phyloP scores from a whole-genome alignment of 805 yeast genomes.

The Yarrowia osloensis region DNA sequence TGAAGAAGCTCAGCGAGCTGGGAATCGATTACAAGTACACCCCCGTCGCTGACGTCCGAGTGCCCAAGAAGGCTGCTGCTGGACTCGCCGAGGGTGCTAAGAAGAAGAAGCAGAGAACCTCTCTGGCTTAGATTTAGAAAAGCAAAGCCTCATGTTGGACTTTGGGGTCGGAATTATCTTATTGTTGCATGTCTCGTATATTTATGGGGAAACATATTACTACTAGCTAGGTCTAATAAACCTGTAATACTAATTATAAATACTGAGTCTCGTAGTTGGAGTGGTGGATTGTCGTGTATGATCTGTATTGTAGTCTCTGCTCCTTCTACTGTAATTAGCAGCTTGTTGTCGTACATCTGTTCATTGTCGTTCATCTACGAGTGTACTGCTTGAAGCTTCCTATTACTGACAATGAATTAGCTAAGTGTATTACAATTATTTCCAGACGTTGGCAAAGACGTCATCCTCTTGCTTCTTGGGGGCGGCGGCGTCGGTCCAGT shows the following conservation, averaged over 20 bases:
- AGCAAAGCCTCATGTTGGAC: background rate
- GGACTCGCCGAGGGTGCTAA: slow-evolving; percentile 28
- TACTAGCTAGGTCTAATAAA: slow-evolving; percentile 27
- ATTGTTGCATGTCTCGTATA: slow-evolving; percentile 29
- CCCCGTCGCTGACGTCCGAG: slow-evolving; percentile 15
- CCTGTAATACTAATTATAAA: slow-evolving; percentile 1
- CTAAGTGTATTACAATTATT: slow-evolving; percentile 33
- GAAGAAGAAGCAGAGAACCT: slow-evolving; percentile 33
- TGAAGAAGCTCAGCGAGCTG: slow-evolving; percentile 52
- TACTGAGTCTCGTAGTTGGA: background rate
- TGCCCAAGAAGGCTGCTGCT: slow-evolving; percentile 31
- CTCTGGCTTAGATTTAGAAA: slow-evolving; percentile 13
- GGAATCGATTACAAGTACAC: slow-evolving; percentile 56
- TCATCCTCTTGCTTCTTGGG: slow-evolving; percentile 41
- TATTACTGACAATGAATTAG: too few species aligned
- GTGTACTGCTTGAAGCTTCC: too few species aligned
- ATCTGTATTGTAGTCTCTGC: too few species aligned
- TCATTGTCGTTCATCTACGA: too few species aligned
- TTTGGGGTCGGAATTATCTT: slow-evolving; percentile 24
- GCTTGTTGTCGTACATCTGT: too few species aligned
- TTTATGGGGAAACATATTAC: slow-evolving; percentile 17
- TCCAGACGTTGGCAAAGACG: slow-evolving; percentile 45
- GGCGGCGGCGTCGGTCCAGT: slow-evolving; percentile 27
- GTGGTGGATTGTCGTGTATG: background rate
- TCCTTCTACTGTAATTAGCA: too few species aligned